These are phyloP conservation scores for Phytopythium oedochilum DNA, from an alignment of 352 stramenopile species.

Conservation along the genomic window DNA sequence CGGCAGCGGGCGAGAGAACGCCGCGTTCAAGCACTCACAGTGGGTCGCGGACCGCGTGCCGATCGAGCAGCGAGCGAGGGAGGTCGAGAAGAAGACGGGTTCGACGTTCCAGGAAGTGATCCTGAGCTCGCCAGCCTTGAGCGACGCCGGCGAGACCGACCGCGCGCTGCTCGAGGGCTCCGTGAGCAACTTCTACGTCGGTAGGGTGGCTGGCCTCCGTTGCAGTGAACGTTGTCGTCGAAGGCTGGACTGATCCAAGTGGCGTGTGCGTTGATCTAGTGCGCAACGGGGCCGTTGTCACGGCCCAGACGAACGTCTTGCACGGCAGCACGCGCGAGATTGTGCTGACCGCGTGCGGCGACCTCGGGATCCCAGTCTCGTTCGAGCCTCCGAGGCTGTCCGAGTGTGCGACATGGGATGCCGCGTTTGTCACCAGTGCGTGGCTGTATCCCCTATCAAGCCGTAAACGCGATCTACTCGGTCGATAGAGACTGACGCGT, in stretches of 20 bases:
- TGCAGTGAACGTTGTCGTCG: too few species aligned
- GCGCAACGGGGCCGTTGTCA: slow-evolving; percentile 39
- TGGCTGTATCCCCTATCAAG: too few species aligned
- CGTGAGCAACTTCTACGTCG: slow-evolving; percentile 78
- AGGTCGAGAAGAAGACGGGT: slow-evolving; percentile 13
- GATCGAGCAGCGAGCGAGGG: slow-evolving; percentile 31
- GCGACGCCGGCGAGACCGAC: slow-evolving; percentile 11
- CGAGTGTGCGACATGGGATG: slow-evolving; percentile 47
- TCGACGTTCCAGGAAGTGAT: slow-evolving; percentile 53
- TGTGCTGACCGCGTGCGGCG: slow-evolving; percentile 50
- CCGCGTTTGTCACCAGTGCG: slow-evolving; percentile 74
- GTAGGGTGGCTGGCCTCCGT: too few species aligned
- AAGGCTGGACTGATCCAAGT: too few species aligned
- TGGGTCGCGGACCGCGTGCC: slow-evolving; percentile 58
- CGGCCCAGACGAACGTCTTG: slow-evolving; percentile 38
- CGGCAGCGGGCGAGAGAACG: slow-evolving; percentile 33
- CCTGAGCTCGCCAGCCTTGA: slow-evolving; percentile 17
- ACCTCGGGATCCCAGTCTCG: slow-evolving; percentile 54
- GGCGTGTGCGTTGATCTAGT: too few species aligned
- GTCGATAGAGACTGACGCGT: neutral
- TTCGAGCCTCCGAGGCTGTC: slow-evolving; percentile 46
- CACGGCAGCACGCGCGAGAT: slow-evolving; percentile 55
- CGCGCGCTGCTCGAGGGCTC: slow-evolving; percentile 60
- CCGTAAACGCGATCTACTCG: too few species aligned
- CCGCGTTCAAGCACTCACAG: slow-evolving; percentile 60